Base-by-base conservation (phyloP, 768 basidiomycete genomes). In the Lactarius hengduanensis region DNA sequence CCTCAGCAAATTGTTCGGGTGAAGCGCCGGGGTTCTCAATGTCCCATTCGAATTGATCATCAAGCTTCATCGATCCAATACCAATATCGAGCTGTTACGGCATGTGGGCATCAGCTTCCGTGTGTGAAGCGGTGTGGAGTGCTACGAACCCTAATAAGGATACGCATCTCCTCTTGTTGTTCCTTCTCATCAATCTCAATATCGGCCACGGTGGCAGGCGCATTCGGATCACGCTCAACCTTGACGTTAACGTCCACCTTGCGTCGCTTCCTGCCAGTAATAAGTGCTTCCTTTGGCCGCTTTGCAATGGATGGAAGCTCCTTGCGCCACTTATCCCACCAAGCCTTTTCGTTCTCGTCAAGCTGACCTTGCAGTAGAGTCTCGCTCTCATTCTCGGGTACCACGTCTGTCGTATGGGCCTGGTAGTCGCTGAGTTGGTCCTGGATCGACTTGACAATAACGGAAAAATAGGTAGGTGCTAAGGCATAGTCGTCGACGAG, bases 31-130 rank as follows among this genome's bases (percentile, higher is more conserved):
- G 77, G 63, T 91, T 94, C 71, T 89, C 89, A 43, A 98, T 77
- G 75, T 99, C 96, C 97, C 97, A 99, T 75, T 98, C 97, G 73
- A 98, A 96, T 73, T 95, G 91, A 77, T 99, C 97, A 63, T 94
- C 91, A 28, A 99, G 83, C 76, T 96, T 95, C 79, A 95, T 86
- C 8, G 89, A 87, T 28, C 94, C 96, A 63, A 96, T 89, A 62
- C 94, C 92, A 77, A 98, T 94, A 77, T 98, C 96, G 68, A 99
- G 84, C 95, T 98, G 73, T 40, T 38, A 63, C 28, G 61, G 43
- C 50, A 59, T 28, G 32, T 4, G 41, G 22, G 22, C 34, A 38
- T 69, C 57, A 62, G 59, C 57, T 47, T 61, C 41, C 58, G 13
- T 30, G 30, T 2, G 50, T 36, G 43, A 16, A 69, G 59, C 22